Base-by-base conservation (phyloP, 768 basidiomycete species). In the Lactifluus pinguis region DNA sequence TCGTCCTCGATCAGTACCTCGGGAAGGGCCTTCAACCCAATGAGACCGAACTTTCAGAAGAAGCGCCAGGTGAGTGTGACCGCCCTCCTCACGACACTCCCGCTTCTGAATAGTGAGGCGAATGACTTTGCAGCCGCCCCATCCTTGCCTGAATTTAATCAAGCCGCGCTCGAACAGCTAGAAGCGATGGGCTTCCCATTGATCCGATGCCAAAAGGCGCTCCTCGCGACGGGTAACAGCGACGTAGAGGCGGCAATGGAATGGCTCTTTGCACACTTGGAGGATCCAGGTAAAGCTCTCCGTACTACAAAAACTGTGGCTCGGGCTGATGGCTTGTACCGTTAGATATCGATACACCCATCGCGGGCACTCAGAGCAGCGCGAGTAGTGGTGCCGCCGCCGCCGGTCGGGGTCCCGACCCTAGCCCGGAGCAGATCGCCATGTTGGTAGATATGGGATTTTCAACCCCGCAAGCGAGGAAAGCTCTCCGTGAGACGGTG, bases 241-340 rank as follows among this genome's bases (percentile, higher is more conserved):
- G 83, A 85, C 60, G 75, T 87, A 0, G 89, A 94, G 63, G 80
- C 77, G 0, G 97, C 97, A 0, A 95, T 95, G 93, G 86, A 92
- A 60, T 99, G 95, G 95, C 72, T 99, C 45, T 95, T 98, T 69
- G 78, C 72, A 48, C 95, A 98, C 71, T 91, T 95, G 90, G 95
- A 98, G 0, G 95, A 98, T 72, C 78, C 92, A 13, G 91, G 93
- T 91, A 49, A 8, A 76, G 39, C 39, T 39, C 41, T 17, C 44
- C 11, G 32, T 21, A 25, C 25, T 25, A 25, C 25, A 25, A 25
- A 25, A 25, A 25, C 25, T 25, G 25, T 25, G 25, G 25, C 25
- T 25, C 25, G 2, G 25, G 25, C 25, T 25, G 25, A 25, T 25
- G 25, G 2, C 25, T 25, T 25, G 25, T 25, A 25, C 25, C 11